Base-by-base conservation (phyloP, 257 asterid genomes). In the Parsonsia alboflavescens region DNA sequence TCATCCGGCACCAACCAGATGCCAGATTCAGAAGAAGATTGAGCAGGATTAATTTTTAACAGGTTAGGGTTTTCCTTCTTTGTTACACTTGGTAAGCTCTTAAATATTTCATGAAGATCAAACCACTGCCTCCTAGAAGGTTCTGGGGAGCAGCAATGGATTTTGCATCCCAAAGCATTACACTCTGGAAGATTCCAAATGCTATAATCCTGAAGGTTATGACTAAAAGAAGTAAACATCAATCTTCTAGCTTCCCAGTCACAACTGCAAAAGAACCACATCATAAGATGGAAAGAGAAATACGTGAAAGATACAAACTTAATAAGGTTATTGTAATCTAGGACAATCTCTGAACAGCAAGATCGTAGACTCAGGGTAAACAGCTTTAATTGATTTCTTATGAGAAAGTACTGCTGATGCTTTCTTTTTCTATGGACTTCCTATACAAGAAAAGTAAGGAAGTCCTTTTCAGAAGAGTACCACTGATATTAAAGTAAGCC, bases 61-160 rank as follows among this genome's bases (percentile, higher is more conserved):
- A 70, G 30, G 74, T 76, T 81, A 77, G 78, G 80, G 68, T 84
- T 88, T 46, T 78, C 81, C 76, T 83, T 85, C 85, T 76, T 84
- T 56, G 82, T 76, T 73, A 89, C 89, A 64, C 89, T 80, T 48
- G 98, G 97, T 79, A 92, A 82, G 80, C 93, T 85, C 88, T 83
- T 86, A 78, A 95, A 95, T 42, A 95, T 89, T 82, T 92, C 99
- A 84, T 89, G 96, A 71, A 95, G 93, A 75, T 92, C 99, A 83
- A 95, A 92, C 56, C 62, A 87, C 82, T 95, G 92, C 79, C 82
- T 84, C 83, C 82, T 89, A 71, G 93, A 82, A 79, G 80, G 73
- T 71, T 84, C 84, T 72, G 96, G 92, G 70, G 84, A 81, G 78
- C 84, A 85, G 80, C 97, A 95, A 15, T 72, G 85, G 68, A 75